Evolutionary conservation across 371 early-diverging fungal genomes (phyloP), one percentile per base, ranked within the genome.

Genomic region (Saksenaea oblongispora): DNA sequence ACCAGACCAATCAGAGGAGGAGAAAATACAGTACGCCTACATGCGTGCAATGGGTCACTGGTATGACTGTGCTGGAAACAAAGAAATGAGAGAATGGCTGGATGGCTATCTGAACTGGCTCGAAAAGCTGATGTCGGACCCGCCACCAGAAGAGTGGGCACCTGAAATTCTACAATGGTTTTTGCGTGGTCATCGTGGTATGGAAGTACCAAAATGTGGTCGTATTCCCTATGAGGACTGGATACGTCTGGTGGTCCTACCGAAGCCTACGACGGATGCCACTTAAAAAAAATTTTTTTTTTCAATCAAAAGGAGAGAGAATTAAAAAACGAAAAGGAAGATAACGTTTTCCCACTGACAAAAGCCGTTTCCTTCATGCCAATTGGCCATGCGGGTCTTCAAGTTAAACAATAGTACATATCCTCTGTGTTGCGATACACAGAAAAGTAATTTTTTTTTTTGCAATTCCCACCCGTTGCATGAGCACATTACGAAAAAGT

Each of bases 71-170:
- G 73, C 73, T 0, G 73, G 73, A 13, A 73, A 73, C 36, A 24
- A 22, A 3, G 64, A 61, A 1, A 73, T 67, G 0, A 64, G 62
- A 8, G 34, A 54, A 8, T 73, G 73, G 73, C 18, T 73, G 35
- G 70, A 73, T 13, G 59, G 57, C 11, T 73, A 66, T 31, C 26
- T 73, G 58, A 70, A 73, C 44, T 73, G 56, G 56, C 56, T 73
- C 47, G 73, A 73, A 22, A 34, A 2, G 2, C 8, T 35, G 18
- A 51, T 57, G 10, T 37, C 27, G 1, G 61, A 59, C 31, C 34
- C 34, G 3, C 36, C 53, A 2, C 70, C 73, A 4, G 44, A 26
- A 2, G 41, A 28, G 15, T 73, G 73, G 73, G 67, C 70, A 0
- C 39, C 41, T 0, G 56, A 58, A 18, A 59, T 69, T 56, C 44